These are phyloP conservation scores for Gossypium herbaceum DNA, from an alignment of 345 rosid species.

Conservation along the genomic window DNA sequence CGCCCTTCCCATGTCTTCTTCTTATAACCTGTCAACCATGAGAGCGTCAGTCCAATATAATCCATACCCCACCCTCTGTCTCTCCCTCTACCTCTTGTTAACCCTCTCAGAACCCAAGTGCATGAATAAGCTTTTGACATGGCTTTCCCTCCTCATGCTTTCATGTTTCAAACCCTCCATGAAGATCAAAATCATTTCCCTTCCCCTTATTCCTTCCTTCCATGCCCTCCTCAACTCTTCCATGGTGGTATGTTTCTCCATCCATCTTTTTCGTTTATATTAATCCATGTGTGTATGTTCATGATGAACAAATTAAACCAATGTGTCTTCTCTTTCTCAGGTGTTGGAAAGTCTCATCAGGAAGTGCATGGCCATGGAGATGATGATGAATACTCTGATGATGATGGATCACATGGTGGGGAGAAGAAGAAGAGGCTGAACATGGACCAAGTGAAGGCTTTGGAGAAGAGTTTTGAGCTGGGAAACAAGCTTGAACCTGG, in stretches of 20 bases:
- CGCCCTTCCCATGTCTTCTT: constrained; percentile 17
- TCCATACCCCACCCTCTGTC: not conserved
- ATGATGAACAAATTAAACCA: not conserved
- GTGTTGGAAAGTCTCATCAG: constrained; percentile 34
- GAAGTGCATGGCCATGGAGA: constrained; percentile 35
- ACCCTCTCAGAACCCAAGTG: not conserved
- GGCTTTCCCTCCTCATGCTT: constrained; percentile 72
- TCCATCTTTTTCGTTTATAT: not conserved
- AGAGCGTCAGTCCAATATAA: not conserved
- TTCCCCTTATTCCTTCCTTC: constrained; percentile 49
- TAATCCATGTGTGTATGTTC: not conserved
- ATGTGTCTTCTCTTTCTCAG: constrained; percentile 66
- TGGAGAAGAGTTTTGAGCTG: constrained; percentile 68
- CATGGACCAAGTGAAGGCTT: constrained; percentile 68
- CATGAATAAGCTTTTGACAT: constrained; percentile 27
- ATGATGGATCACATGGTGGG: constrained; percentile 71
- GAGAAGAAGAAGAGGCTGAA: constrained; percentile 81
- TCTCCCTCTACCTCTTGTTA: not conserved
- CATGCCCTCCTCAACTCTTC: constrained; percentile 70
- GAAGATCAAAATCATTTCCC: constrained; percentile 50
- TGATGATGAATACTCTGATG: constrained; percentile 74
- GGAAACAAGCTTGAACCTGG: constrained; percentile 81
- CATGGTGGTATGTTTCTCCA: constrained; percentile 47
- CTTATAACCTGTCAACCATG: constrained; percentile 5
- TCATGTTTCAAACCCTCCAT: constrained; percentile 62